Evolutionary conservation across 2,329 filamentous ascomycete species (phyloP), one percentile per base, ranked within the genome.

Genomic region (Penicillium paneum): DNA sequence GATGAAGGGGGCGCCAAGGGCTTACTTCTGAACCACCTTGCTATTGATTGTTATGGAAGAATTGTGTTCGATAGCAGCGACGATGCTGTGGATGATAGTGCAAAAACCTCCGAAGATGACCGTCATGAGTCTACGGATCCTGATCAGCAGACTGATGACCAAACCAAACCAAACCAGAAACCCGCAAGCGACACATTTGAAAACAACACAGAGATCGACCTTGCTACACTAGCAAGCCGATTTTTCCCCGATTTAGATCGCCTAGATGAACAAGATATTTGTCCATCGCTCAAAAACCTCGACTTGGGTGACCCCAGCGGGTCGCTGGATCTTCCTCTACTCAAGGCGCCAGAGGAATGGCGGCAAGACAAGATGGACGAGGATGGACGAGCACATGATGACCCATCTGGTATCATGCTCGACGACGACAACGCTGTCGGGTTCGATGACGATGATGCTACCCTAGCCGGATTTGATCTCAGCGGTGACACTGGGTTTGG

Each of bases 61-160:
- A 99, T 99, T 58, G 92, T 99, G 5, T 99, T 99, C 69, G 94
- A 99, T 75, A 97, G 93, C 77, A 97, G 92, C 68, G 93, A 99
- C 71, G 94, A 97, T 71, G 78, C 79, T 15, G 78, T 81, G 54
- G 82, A 85, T 52, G 78, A 79, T 15, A 75, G 74, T 8, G 72
- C 77, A 31, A 73, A 74, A 59, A 64, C 74, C 58, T 59, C 60
- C 56, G 64, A 72, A 57, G 53, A 67, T 61, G 66, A 67, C 3
- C 68, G 43, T 68, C 74, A 67, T 61, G 76, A 77, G 12, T 74
- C 78, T 3, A 71, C 74, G 19, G 75, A 78, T 38, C 71, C 79
- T 24, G 76, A 78, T 28, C 76, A 77, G 15, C 76, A 78, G 19
- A 72, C 76, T 2, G 75, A 76, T 17, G 75, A 78, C 36, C 76